Base-by-base conservation (phyloP, 1,139 yeast genomes). In the Yamadazyma sp. region DNA sequence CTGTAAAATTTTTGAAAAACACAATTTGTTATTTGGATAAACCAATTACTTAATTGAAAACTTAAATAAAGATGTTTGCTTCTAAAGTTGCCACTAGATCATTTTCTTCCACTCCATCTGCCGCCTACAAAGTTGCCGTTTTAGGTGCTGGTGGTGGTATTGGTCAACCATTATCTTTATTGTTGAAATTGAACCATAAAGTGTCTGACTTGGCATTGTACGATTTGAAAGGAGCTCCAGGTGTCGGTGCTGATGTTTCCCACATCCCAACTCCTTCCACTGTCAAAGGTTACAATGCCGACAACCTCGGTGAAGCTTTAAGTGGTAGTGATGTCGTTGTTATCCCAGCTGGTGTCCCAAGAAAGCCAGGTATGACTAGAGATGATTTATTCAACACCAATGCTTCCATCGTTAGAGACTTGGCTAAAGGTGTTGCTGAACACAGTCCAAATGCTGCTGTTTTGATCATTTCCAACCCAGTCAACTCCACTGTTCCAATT, bases 361-460 rank as follows among this genome's bases (percentile, higher is more conserved):
- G 98, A 73, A 91, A 91, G 73, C 97, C 97, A 42, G 97, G 97
- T 53, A 91, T 91, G 98, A 87, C 97, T 50, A 83, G 98, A 67
- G 97, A 91, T 63, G 97, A 91, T 62, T 77, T 91, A 62, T 88
- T 91, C 78, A 81, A 81, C 70, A 87, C 92, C 72, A 91, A 91
- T 61, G 96, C 96, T 36, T 85, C 89, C 37, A 91, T 91, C 64
- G 89, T 91, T 42, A 76, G 85, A 52, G 91, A 82, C 62, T 73
- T 91, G 56, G 91, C 95, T 49, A 79, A 78, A 62, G 87, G 87
- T 38, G 81, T 87, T 55, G 94, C 95, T 37, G 75, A 77, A 42
- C 59, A 69, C 66, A 76, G 84, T 41, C 95, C 95, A 53, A 68
- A 79, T 46, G 95, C 95, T 26, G 81, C 83, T 49, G 73, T 87